phyloP scores from a whole-genome alignment of 805 yeast genomes.

The Candida vaughaniae region DNA sequence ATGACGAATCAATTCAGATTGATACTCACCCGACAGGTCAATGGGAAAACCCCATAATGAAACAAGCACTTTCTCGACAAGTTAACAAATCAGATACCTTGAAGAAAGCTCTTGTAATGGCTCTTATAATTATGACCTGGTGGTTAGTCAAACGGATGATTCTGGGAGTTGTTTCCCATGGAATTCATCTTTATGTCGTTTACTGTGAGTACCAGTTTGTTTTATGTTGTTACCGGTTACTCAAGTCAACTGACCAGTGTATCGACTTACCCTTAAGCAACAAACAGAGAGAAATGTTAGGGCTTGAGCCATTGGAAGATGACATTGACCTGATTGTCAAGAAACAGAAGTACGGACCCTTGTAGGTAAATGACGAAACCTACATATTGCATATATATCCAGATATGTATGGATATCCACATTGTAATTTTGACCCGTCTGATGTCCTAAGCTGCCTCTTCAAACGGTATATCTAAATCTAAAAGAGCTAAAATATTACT shows the following conservation, averaged over 20 bases:
- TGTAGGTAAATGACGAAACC: no score
- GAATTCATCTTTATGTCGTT: neutral
- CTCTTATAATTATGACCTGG: constrained; percentile 25
- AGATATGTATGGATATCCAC: no score
- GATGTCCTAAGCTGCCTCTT: no score
- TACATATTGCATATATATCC: no score
- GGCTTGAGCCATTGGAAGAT: constrained; percentile 25
- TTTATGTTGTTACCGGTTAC: neutral
- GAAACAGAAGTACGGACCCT: no score
- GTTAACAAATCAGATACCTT: constrained; percentile 40
- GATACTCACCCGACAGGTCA: constrained; percentile 32
- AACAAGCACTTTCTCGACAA: constrained; percentile 45
- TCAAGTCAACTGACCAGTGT: constrained; percentile 46
- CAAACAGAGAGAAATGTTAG: constrained; percentile 47
- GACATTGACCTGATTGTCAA: constrained; percentile 5
- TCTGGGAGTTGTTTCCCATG: neutral
- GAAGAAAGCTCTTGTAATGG: constrained; percentile 23
- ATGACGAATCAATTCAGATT: neutral
- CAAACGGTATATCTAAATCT: no score
- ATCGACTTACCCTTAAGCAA: constrained; percentile 48
- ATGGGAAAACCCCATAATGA: constrained; percentile 44
- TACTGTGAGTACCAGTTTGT: no score
- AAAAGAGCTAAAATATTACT: no score
- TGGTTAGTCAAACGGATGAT: constrained; percentile 14
- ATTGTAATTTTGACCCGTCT: no score